Percentiles rank a stretch among this genome's conserved stretches.
Conservation (phyloP, 225 moss, liverwort and hornwort species). For the Anthoceros angustus region DNA sequence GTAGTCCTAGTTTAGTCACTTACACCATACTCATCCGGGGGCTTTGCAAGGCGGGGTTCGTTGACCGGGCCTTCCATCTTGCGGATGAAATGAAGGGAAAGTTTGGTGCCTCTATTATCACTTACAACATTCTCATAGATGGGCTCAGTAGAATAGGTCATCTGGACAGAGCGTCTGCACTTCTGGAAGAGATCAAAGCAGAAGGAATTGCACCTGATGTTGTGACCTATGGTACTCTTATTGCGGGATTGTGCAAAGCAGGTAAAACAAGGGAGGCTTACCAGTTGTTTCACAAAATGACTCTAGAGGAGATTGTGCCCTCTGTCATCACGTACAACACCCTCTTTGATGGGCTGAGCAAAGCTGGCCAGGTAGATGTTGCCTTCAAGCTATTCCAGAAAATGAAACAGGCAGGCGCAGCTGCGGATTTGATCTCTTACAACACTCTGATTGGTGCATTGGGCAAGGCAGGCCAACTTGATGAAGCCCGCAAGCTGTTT, state of each 20-base stretch:
- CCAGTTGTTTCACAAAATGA: background rate
- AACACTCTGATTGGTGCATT: conserved; percentile 32
- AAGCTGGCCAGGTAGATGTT: conserved; percentile 29
- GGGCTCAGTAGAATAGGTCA: conserved; percentile 8
- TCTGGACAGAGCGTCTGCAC: background rate
- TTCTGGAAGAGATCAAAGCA: conserved; percentile 23
- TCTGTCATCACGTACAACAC: conserved; percentile 3
- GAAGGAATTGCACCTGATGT: conserved; percentile 25
- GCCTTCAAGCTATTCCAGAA: conserved; percentile 22
- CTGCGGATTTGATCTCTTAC: conserved; percentile 27
- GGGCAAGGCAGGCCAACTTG: conserved; percentile 21
- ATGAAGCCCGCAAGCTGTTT: conserved; percentile 22
- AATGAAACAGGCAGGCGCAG: conserved; percentile 28
- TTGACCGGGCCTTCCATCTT: background rate
- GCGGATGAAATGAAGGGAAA: background rate
- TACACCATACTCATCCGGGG: background rate
- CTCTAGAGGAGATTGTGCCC: background rate
- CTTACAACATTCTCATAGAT: conserved; percentile 13
- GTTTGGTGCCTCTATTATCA: background rate
- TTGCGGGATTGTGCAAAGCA: background rate
- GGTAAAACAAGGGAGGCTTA: conserved; percentile 1
- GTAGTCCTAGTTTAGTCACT: background rate
- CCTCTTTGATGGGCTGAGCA: conserved; percentile 19
- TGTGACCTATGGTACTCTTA: conserved; percentile 31
- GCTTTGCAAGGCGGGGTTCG: background rate